Base-by-base conservation (phyloP, 2,329 filamentous ascomycete species). In the Colletotrichum liaoningense region DNA sequence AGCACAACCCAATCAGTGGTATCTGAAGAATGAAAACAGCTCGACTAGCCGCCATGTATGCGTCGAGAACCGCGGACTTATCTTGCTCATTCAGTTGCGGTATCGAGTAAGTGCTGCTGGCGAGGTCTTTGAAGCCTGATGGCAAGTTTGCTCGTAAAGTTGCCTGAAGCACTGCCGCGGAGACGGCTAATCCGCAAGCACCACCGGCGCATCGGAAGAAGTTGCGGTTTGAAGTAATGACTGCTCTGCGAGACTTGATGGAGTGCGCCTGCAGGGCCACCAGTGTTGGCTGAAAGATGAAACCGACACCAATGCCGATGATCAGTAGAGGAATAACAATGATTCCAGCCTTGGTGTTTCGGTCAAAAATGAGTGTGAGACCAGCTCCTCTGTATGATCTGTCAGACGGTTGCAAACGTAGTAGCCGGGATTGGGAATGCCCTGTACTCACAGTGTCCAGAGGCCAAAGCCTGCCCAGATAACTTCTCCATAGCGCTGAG, bases 141-240 rank as follows among this genome's bases (percentile, higher is more conserved):
- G 81, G 81, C 22, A 83, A 74, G 2, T 76, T 75, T 0, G 74
- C 73, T 26, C 78, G 73, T 16, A 83, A 69, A 2, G 78, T 75
- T 2, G 79, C 80, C 62, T 83, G 82, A 11, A 83, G 76, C 2
- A 91, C 81, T 2, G 88, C 88, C 1, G 88, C 89, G 0, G 87
- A 89, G 9, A 91, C 81, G 0, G 89, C 89, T 0, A 93, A 84
- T 0, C 90, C 90, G 16, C 87, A 84, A 1, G 90, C 84, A 28
- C 90, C 90, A 11, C 91, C 90, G 4, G 90, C 81, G 59, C 86
- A 88, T 8, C 91, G 87, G 73, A 92, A 84, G 77, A 92, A 92
- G 76, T 93, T 93, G 1, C 91, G 85, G 64, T 88, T 87, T 2
- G 88, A 89, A 46, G 91, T 92, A 24, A 91, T 87, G 1, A 92